Conservation (phyloP, 768 basidiomycete species). For the Russula virescens region DNA sequence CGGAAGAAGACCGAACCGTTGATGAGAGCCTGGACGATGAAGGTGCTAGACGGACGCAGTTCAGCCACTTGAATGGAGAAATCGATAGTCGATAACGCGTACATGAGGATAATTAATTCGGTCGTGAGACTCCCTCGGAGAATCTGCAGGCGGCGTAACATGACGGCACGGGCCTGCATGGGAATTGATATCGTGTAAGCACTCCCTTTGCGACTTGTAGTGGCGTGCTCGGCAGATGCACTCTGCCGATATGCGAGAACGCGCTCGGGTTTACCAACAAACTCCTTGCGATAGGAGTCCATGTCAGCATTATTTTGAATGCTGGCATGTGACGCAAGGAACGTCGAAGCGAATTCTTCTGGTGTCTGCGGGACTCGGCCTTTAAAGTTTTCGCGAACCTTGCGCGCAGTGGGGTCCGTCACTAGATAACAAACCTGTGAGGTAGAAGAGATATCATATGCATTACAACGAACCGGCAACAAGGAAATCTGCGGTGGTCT, state of each 20-base stretch:
- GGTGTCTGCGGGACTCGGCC: slow-evolving; percentile 46
- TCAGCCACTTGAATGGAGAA: too few relatives aligned
- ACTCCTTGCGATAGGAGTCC: slow-evolving; percentile 39
- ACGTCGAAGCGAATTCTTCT: slow-evolving; percentile 44
- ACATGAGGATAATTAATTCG: slow-evolving; percentile 30
- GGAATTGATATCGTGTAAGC: slow-evolving; percentile 33
- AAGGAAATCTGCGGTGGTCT: slow-evolving; percentile 58
- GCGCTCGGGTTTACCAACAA: slow-evolving; percentile 41
- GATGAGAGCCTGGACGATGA: slow-evolving; percentile 47
- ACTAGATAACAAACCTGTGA: slow-evolving; percentile 30
- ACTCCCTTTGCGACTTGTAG: slow-evolving; percentile 37
- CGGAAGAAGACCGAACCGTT: slow-evolving; percentile 64
- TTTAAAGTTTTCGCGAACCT: slow-evolving; percentile 38
- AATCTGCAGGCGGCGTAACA: slow-evolving; percentile 34
- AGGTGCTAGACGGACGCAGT: slow-evolving; percentile 37
- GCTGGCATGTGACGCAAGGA: slow-evolving; percentile 35
- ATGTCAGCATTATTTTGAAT: slow-evolving; percentile 42
- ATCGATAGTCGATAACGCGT: neutral
- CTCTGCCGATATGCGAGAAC: slow-evolving; percentile 42
- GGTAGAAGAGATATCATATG: neutral
- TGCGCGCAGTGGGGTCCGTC: slow-evolving; percentile 57
- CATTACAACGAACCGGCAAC: slow-evolving; percentile 33
- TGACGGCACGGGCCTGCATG: slow-evolving; percentile 36
- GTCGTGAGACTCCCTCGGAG: slow-evolving; percentile 30
- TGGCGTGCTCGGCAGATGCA: slow-evolving; percentile 47